Conservation (phyloP, 345 rosid species). For the Sonneratia alba region DNA sequence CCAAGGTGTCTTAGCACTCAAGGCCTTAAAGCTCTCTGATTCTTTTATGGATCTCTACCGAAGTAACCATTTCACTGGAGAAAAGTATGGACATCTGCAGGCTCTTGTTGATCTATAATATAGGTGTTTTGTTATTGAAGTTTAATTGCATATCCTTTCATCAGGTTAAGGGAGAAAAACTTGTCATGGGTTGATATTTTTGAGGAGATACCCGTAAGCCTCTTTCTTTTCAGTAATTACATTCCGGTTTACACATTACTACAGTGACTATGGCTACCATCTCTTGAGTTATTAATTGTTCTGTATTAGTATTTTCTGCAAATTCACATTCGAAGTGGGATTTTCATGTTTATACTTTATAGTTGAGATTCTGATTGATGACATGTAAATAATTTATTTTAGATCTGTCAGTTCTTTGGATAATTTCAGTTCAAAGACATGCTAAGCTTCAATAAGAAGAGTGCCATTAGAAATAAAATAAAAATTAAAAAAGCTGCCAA, state of each 20-base stretch:
- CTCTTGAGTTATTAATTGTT: background rate
- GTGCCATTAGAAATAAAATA: background rate
- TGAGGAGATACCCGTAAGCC: constrained; percentile 96
- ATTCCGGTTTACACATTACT: background rate
- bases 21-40: constrained; percentile 97
- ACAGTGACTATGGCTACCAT: background rate
- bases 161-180: constrained; percentile 94
- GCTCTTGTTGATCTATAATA: constrained; percentile 4
- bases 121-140: background rate
- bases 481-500: background rate
- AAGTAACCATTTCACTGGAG: constrained; percentile 76
- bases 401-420: background rate
- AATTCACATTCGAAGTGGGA: background rate
- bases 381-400: background rate
- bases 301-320: background rate
- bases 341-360: no score
- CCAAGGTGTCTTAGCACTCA: constrained; percentile 84
- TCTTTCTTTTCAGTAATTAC: background rate
- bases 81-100: constrained; percentile 49
- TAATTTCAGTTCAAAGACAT: no score
- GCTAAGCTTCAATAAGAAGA: background rate
- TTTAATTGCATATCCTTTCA: constrained; percentile 5
- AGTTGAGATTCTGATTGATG: background rate
- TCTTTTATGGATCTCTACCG: constrained; percentile 91
- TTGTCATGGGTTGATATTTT: constrained; percentile 99